Conservation (phyloP, 129 eudicot species). For the Helianthus tuberosus region DNA sequence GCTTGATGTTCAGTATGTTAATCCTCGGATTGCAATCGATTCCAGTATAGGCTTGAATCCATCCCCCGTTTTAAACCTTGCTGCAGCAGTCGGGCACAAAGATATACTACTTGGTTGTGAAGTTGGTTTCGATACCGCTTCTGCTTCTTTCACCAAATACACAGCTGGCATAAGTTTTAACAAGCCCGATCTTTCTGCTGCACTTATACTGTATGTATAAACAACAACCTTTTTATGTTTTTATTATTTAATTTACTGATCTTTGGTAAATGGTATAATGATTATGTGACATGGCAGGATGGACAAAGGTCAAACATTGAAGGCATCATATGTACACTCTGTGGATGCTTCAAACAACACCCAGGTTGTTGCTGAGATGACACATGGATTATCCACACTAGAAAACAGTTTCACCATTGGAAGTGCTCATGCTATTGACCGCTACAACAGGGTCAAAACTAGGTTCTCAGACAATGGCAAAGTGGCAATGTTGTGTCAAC, state of each 20-base stretch:
- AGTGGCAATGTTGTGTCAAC: conserved; percentile 66
- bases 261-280: no score
- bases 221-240: neutral
- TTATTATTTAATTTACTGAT: neutral
- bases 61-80: conserved; percentile 66
- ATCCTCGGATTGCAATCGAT: conserved; percentile 64
- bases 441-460: no score
- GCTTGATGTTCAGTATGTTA: conserved; percentile 87
- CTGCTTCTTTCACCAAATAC: conserved; percentile 83
- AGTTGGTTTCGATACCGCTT: conserved; percentile 78
- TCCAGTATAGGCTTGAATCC: conserved; percentile 91
- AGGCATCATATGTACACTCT: conserved; percentile 80
- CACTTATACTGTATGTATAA: conserved; percentile 68
- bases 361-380: conserved; percentile 87
- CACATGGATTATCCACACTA: conserved; percentile 53
- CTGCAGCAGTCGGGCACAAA: conserved; percentile 72
- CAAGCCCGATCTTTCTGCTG: conserved; percentile 79
- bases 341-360: conserved; percentile 57
- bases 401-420: conserved; percentile 41
- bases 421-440: no score
- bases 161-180: conserved; percentile 77
- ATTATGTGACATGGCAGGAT: conserved; percentile 47
- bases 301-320: conserved; percentile 83
- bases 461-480: no score
- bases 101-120: conserved; percentile 80